phyloP scores from a whole-genome alignment of 805 yeast species.

The Scheffersomyces lignosus region DNA sequence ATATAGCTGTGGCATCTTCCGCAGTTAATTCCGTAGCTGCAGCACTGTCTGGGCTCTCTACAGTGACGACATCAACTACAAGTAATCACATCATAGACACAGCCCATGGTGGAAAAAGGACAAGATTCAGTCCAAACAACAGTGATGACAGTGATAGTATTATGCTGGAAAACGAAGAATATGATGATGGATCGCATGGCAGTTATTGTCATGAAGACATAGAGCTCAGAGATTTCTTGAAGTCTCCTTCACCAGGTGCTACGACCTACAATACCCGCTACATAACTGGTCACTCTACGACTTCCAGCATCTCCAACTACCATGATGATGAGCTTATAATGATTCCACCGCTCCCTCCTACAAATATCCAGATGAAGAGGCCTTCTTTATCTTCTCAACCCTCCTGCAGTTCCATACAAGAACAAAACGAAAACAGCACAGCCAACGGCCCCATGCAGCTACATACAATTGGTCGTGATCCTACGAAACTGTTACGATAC shows the following conservation, averaged over 20 bases:
- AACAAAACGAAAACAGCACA: not conserved
- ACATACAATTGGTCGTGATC: not conserved
- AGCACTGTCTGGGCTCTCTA: too few relatives aligned
- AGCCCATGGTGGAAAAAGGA: not conserved
- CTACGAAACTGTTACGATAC: too few relatives aligned
- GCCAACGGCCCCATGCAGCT: not conserved
- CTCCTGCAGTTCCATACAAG: not conserved
- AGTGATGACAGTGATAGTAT: not conserved
- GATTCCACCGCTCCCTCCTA: not conserved
- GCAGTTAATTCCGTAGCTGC: too few relatives aligned
- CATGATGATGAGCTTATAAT: not conserved
- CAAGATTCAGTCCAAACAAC: not conserved
- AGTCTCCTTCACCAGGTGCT: not conserved
- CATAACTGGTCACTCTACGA: not conserved
- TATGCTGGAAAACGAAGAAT: not conserved
- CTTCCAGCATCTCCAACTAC: not conserved
- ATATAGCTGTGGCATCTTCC: too few relatives aligned
- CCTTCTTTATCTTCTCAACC: not conserved
- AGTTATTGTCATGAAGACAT: not conserved
- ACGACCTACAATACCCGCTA: not conserved
- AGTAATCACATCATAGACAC: too few relatives aligned
- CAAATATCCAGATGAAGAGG: not conserved
- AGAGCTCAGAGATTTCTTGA: not conserved
- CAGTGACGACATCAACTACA: too few relatives aligned
- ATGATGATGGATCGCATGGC: not conserved